Percentiles rank a stretch among this genome's conserved stretches.
Evolutionary conservation across 2,329 filamentous ascomycete genomes (phyloP).

Genomic region (Aureobasidium musti): DNA sequence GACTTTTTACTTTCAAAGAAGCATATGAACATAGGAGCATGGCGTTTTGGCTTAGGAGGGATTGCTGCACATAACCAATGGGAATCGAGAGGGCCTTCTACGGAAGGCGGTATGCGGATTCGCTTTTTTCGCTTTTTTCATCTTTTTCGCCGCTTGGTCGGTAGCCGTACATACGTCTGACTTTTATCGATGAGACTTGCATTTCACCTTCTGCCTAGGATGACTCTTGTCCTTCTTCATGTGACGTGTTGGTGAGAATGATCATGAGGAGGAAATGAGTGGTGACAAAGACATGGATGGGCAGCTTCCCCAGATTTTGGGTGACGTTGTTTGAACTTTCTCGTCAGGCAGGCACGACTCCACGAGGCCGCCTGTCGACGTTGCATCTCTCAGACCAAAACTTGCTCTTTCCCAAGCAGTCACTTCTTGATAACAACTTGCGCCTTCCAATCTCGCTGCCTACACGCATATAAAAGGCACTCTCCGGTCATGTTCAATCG

Average conservation of each 20-base stretch:
- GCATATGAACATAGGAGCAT: not conserved
- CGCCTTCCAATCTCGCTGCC: not conserved
- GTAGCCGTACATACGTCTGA: not conserved
- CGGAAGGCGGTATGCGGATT: conserved; percentile 6
- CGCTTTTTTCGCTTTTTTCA: not conserved
- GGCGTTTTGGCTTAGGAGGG: conserved; percentile 10
- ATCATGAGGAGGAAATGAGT: not conserved
- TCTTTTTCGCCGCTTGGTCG: not conserved
- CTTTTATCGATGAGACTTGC: not conserved
- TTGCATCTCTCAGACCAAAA: not conserved
- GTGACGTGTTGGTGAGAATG: not conserved
- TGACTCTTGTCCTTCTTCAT: not conserved
- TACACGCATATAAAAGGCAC: not conserved
- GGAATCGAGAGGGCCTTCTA: conserved; percentile 7
- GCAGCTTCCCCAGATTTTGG: conserved; percentile 22
- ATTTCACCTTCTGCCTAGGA: not conserved
- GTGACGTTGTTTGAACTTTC: conserved; percentile 24
- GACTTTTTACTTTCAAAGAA: not conserved
- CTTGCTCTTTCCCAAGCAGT: not conserved
- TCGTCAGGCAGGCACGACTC: not conserved
- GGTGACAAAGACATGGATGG: conserved; percentile 26
- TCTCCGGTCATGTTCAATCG: conserved; percentile 57
- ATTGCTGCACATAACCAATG: conserved; percentile 6
- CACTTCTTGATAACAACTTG: not conserved
- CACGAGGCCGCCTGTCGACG: conserved; percentile 10